phyloP scores from a whole-genome alignment of 148 eudicot genomes.

The Chenopodium formosanum region DNA sequence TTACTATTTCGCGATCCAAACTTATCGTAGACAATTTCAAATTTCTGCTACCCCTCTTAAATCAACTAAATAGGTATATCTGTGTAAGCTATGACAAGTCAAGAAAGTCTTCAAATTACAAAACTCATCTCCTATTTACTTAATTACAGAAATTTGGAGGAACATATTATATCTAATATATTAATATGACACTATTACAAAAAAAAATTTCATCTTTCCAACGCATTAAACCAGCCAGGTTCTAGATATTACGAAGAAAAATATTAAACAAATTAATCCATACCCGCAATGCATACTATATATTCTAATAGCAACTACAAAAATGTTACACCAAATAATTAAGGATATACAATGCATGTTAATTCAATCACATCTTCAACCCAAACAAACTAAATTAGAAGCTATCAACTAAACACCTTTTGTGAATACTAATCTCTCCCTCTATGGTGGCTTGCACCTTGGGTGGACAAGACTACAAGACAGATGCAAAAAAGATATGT shows the following conservation, averaged over 20 bases:
- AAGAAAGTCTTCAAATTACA: constrained; percentile 4
- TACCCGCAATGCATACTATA: not conserved
- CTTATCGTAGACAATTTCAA: constrained; percentile 1
- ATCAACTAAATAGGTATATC: constrained; percentile 11
- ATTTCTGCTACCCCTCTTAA: not conserved
- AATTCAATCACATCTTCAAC: not conserved
- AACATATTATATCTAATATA: not conserved
- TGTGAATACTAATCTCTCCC: not conserved
- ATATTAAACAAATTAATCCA: not conserved
- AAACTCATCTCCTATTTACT: not conserved
- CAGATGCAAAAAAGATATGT: too few relatives aligned
- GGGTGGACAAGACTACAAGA: not conserved
- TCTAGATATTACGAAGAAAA: not conserved
- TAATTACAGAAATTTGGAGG: not conserved
- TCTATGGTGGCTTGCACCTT: not conserved
- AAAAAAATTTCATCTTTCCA: not conserved
- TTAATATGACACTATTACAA: not conserved
- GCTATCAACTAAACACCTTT: not conserved
- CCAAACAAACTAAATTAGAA: not conserved
- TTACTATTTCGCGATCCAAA: constrained; percentile 27
- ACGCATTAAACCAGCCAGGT: not conserved
- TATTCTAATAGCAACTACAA: not conserved
- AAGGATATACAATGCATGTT: too few relatives aligned
- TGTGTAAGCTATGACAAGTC: not conserved
- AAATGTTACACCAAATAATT: not conserved